A percentile compares a stretch with the other conserved stretches of the same genome.
Conservation (phyloP, 768 basidiomycete genomes). For the Termitomyces sp. region DNA sequence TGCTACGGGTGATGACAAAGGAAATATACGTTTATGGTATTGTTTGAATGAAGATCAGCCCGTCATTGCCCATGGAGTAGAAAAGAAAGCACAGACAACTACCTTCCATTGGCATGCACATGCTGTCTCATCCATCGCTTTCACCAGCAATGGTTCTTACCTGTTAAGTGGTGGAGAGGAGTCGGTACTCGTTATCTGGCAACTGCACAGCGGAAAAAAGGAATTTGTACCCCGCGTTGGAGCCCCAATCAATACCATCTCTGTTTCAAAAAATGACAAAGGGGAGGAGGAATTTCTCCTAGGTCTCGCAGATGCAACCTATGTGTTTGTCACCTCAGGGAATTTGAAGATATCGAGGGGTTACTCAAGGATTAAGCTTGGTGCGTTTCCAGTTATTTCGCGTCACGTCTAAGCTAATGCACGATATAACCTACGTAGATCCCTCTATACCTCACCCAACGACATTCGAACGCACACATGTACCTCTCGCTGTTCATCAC, state of each 20-base stretch:
- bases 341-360: slow-evolving; percentile 68
- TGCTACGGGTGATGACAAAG: slow-evolving; percentile 87
- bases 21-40: slow-evolving; percentile 88
- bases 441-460: slow-evolving; percentile 24
- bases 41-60: slow-evolving; percentile 64
- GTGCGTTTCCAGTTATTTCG: slow-evolving; percentile 26
- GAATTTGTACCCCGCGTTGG: slow-evolving; percentile 94
- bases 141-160: slow-evolving; percentile 89
- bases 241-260: slow-evolving; percentile 71
- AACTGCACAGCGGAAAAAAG: slow-evolving; percentile 79
- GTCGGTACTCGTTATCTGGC: slow-evolving; percentile 95
- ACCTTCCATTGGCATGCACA: slow-evolving; percentile 97
- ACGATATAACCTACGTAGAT: slow-evolving; percentile 17
- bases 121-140: slow-evolving; percentile 78
- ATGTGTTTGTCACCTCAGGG: slow-evolving; percentile 66
- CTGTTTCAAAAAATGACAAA: slow-evolving; percentile 42
- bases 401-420: background rate
- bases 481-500: slow-evolving; percentile 74
- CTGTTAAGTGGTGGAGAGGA: slow-evolving; percentile 94
- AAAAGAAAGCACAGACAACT: slow-evolving; percentile 79
- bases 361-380: slow-evolving; percentile 73
- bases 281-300: slow-evolving; percentile 85
- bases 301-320: slow-evolving; percentile 75
- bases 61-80: slow-evolving; percentile 50
- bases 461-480: slow-evolving; percentile 32